Conservation (phyloP, 495 filamentous ascomycete species). For the Aspergillus wentii region DNA sequence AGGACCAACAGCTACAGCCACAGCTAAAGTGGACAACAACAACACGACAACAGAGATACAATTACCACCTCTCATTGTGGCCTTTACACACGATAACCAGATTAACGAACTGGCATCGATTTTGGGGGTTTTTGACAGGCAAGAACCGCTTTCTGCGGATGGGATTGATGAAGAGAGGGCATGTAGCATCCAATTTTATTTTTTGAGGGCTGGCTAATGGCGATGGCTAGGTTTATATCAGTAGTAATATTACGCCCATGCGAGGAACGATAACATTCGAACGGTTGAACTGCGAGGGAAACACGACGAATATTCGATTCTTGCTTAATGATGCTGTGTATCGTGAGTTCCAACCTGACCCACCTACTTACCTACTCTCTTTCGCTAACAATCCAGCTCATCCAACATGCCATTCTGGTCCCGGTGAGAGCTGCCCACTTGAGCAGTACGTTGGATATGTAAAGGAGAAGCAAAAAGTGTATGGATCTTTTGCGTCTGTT, state of each 20-base stretch:
- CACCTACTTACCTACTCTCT: background rate
- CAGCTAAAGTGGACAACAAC: constrained; percentile 28
- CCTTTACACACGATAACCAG: constrained; percentile 57
- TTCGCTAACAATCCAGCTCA: constrained; percentile 13
- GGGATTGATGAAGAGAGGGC: constrained; percentile 8
- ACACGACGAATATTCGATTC: constrained; percentile 37
- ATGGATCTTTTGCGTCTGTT: constrained; percentile 38
- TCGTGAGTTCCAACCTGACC: constrained; percentile 10
- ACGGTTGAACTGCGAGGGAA: constrained; percentile 33
- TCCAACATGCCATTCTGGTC: constrained; percentile 38
- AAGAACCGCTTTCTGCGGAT: constrained; percentile 29
- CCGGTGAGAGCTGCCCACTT: constrained; percentile 40
- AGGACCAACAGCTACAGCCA: constrained; percentile 39
- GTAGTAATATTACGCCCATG: constrained; percentile 49
- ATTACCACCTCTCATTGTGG: constrained; percentile 44
- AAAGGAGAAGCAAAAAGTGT: constrained; percentile 29
- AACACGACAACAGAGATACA: too few species aligned
- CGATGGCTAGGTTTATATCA: constrained; percentile 31
- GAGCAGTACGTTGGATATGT: constrained; percentile 41
- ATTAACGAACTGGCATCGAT: constrained; percentile 49
- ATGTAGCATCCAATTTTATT: constrained; percentile 18
- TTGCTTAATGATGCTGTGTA: constrained; percentile 53
- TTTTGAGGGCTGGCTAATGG: background rate
- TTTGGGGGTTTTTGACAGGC: constrained; percentile 49
- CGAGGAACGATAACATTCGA: constrained; percentile 52